A percentile compares a stretch with the other conserved stretches of the same genome.
Evolutionary conservation across 2,329 filamentous ascomycete genomes (phyloP).

Genomic region (Capronia coronata): DNA sequence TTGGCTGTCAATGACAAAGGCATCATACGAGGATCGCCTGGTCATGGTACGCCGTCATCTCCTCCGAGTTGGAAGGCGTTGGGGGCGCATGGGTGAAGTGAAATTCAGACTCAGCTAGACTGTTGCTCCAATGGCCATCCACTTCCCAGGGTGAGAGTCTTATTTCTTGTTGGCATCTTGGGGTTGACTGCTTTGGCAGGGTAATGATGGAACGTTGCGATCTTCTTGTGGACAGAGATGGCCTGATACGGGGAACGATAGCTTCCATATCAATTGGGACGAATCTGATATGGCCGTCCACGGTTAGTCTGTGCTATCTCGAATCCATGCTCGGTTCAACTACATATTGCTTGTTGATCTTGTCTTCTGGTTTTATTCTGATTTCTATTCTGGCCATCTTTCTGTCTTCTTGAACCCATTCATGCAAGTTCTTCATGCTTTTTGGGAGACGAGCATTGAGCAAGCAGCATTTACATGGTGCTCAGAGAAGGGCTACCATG

Average conservation of each 20-base stretch:
- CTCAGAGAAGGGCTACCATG: background rate
- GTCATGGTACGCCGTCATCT: slow-evolving; percentile 1
- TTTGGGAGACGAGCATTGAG: no score
- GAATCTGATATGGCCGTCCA: slow-evolving; percentile 1
- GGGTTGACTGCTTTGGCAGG: slow-evolving; percentile 15
- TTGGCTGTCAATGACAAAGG: slow-evolving; percentile 5
- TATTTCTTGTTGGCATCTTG: slow-evolving; percentile 17
- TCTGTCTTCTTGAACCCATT: no score
- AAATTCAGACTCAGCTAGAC: slow-evolving; percentile 23
- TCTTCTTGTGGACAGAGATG: slow-evolving; percentile 6
- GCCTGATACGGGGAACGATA: background rate
- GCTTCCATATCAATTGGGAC: background rate
- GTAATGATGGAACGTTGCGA: slow-evolving; percentile 22
- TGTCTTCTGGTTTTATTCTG: slow-evolving; percentile 1
- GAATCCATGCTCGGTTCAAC: slow-evolving; percentile 9
- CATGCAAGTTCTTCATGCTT: background rate
- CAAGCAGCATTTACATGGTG: no score
- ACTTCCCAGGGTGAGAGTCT: slow-evolving; percentile 10
- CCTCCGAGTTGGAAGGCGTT: slow-evolving; percentile 19
- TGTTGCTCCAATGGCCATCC: slow-evolving; percentile 22
- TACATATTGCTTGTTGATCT: background rate
- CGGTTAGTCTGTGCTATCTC: slow-evolving; percentile 2
- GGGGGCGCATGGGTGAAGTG: slow-evolving; percentile 17
- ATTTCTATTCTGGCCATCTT: background rate
- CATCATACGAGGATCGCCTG: slow-evolving; percentile 2